Percentiles rank a stretch among this genome's conserved stretches.
Evolutionary conservation across 1,139 yeast genomes (phyloP).

Genomic region (Diutina catenulata): DNA sequence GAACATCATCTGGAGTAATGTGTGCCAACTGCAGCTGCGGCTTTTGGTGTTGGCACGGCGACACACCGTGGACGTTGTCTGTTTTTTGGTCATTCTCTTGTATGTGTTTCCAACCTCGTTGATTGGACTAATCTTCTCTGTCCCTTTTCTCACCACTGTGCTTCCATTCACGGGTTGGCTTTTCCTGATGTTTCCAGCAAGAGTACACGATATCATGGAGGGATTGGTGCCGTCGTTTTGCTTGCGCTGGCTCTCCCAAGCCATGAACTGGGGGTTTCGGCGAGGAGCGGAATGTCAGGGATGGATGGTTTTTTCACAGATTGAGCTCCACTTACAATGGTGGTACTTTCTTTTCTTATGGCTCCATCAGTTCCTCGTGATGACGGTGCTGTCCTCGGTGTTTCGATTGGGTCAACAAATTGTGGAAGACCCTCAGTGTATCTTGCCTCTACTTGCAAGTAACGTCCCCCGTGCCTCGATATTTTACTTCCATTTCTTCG

Average conservation of each 20-base stretch:
- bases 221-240: background rate
- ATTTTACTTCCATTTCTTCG: conserved; percentile 64
- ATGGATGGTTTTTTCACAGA: conserved; percentile 18
- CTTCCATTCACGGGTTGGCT: conserved; percentile 1
- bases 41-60: conserved; percentile 24
- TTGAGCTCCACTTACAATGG: conserved; percentile 48
- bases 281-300: background rate
- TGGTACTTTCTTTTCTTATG: conserved; percentile 66
- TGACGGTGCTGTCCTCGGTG: conserved; percentile 74
- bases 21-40: conserved; percentile 24
- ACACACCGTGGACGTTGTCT: conserved; percentile 28
- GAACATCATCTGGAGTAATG: conserved; percentile 51
- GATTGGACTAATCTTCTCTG: conserved; percentile 39
- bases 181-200: background rate
- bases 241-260: background rate
- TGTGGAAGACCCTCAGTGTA: conserved; percentile 58
- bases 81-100: conserved; percentile 37
- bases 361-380: conserved; percentile 73
- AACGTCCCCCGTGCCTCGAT: conserved; percentile 76
- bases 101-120: conserved; percentile 68
- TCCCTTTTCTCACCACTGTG: background rate
- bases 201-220: background rate
- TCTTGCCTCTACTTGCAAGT: conserved; percentile 58
- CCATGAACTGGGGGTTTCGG: background rate
- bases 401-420: conserved; percentile 55